These are phyloP conservation scores for Spizellomyces sp. DNA, from an alignment of 192 early-diverging fungal genomes.

Conservation along the genomic window DNA sequence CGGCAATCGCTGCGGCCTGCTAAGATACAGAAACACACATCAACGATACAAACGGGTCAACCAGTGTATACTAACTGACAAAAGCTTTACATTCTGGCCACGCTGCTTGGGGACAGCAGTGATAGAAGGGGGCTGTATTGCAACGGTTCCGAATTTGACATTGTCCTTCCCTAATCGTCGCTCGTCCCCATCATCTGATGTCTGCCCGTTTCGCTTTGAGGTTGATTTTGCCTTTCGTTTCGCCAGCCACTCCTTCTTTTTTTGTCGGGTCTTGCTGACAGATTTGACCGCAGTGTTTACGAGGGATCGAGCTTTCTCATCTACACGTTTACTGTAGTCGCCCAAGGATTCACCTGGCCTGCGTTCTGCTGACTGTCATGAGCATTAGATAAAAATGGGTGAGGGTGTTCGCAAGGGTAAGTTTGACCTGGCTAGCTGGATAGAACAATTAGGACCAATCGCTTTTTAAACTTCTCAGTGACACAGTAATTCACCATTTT, in stretches of 20 bases:
- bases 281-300: slow-evolving; percentile 25
- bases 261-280: slow-evolving; percentile 22
- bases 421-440: no score
- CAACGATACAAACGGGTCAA: not conserved
- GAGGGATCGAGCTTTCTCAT: slow-evolving; percentile 19
- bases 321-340: slow-evolving; percentile 22
- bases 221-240: slow-evolving; percentile 11
- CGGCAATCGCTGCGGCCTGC: slow-evolving; percentile 21
- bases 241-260: slow-evolving; percentile 26
- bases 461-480: no score
- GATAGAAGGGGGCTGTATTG: slow-evolving; percentile 29
- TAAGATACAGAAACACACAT: not conserved
- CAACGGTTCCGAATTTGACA: slow-evolving; percentile 32
- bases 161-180: slow-evolving; percentile 9
- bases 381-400: no score
- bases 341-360: slow-evolving; percentile 10
- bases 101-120: slow-evolving; percentile 30
- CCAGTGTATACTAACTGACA: not conserved
- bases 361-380: not conserved
- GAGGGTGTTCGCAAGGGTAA: no score
- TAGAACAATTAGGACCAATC: no score
- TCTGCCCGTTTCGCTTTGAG: not conserved
- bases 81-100: not conserved
- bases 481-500: no score
- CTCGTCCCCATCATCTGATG: slow-evolving; percentile 20